Base-by-base conservation (phyloP, 163 green algal genomes). In the Scenedesmus sp. region DNA sequence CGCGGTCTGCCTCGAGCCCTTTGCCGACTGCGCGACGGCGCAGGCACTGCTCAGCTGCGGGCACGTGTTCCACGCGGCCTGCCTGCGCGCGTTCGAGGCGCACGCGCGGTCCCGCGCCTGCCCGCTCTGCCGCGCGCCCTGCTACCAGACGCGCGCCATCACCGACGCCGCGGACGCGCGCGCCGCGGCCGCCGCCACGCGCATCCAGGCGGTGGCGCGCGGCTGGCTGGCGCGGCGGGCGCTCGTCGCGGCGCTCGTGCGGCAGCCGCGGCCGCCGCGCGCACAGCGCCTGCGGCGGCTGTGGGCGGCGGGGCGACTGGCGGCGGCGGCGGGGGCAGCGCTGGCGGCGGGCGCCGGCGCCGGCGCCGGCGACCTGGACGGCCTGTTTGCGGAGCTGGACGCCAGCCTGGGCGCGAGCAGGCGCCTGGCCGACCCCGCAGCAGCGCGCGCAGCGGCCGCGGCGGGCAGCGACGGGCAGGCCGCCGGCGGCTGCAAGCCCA, bases 41-140 rank as follows among this genome's bases (percentile, higher is more conserved):
- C 90, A 94, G 82, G 88, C 94, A 13, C 82, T 95, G 56, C 81
- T 94, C 24, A 90, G 82, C 56, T 95, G 90, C 84, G 89, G 67
- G 60, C 90, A 95, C 75, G 88, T 89, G 42, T 95, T 93, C 76
- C 90, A 95, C 80, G 42, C 70, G 13, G 58, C 83, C n/a, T 95
- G 90, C 84, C 70, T 94, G 53, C 45, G 65, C n/a, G 78, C 78
- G 64, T 94, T 92, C 65, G 90, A 95, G 64, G 71, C 82, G 9
- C 92, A 86, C 74, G 82, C 79, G 31, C 51, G 77, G 34, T 24
- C 60, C 11, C 82, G 66, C 18, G 85, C 66, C 50, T 95, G 90
- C 83, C 89, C 90, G 14, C 78, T 95, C 33, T 95, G 90, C 69
- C 82, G 90, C 20, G 69, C 80, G 17, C 50, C 84, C 31, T 76